phyloP scores from a whole-genome alignment of 176 grass and related monocot species.

The Carex cristatella region DNA sequence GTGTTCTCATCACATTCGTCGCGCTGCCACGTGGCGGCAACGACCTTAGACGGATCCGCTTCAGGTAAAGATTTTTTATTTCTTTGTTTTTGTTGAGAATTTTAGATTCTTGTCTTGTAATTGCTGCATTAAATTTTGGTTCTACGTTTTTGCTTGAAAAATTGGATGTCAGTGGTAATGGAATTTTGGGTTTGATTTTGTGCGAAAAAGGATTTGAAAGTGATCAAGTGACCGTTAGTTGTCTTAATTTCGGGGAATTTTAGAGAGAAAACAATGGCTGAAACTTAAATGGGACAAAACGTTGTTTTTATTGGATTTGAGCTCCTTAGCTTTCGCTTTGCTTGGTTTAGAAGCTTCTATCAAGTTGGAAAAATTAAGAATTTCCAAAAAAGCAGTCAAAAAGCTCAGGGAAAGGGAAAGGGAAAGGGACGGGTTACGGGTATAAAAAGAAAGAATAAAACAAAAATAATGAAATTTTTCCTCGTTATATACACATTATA shows the following conservation, averaged over 20 bases:
- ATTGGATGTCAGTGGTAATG: not conserved
- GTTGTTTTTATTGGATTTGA: constrained; percentile 21
- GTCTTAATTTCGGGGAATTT: not conserved
- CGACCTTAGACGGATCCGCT: constrained; percentile 88
- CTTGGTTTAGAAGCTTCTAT: constrained; percentile 36
- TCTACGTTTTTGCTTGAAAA: not conserved
- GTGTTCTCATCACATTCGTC: constrained; percentile 93
- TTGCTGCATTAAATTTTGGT: too few relatives aligned
- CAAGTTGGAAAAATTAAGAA: not conserved
- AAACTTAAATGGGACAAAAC: constrained; percentile 24
- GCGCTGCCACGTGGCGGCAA: constrained; percentile 82
- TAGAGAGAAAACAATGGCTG: not conserved
- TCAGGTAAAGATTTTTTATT: constrained; percentile 58
- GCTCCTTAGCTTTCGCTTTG: constrained; percentile 37
- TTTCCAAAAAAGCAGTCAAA: constrained; percentile 11
- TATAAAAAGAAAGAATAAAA: not conserved
- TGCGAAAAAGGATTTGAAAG: not conserved
- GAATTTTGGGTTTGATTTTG: not conserved
- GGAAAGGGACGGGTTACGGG: not conserved
- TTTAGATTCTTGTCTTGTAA: not conserved
- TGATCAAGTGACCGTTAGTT: not conserved
- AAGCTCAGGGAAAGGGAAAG: not conserved
- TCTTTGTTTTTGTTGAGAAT: not conserved
- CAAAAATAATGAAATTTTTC: not conserved
- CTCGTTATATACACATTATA: not conserved